Conservation (phyloP, 1,139 yeast genomes). For the Geotrichum reessii region DNA sequence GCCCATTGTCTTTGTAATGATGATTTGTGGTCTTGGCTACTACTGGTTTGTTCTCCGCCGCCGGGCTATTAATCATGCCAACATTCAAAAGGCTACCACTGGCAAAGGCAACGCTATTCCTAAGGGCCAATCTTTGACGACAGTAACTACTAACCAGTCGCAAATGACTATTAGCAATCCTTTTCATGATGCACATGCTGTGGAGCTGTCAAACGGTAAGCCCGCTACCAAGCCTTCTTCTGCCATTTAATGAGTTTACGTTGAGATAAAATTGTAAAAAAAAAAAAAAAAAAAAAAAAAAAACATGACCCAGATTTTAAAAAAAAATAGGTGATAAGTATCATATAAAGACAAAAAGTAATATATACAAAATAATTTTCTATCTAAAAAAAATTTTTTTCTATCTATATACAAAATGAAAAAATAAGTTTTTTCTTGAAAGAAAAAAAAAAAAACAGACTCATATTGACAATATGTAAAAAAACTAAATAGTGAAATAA, state of each 20-base stretch:
- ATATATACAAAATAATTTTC: not conserved
- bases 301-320: too few relatives aligned
- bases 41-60: slow-evolving; percentile 18
- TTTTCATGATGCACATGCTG: slow-evolving; percentile 19
- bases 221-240: slow-evolving; percentile 9
- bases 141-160: slow-evolving; percentile 9
- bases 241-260: slow-evolving; percentile 12
- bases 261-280: slow-evolving; percentile 3
- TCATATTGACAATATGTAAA: too few relatives aligned
- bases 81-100: slow-evolving; percentile 4
- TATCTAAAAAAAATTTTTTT: too few relatives aligned
- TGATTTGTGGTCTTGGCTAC: slow-evolving; percentile 18
- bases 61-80: slow-evolving; percentile 5
- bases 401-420: too few relatives aligned
- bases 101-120: slow-evolving; percentile 14
- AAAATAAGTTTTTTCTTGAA: not conserved
- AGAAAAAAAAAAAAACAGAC: not conserved
- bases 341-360: not conserved
- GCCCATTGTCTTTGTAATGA: slow-evolving; percentile 36
- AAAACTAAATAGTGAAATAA: too few relatives aligned
- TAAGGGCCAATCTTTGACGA: slow-evolving; percentile 9
- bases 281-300: not conserved
- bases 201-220: slow-evolving; percentile 10
- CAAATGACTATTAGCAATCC: slow-evolving; percentile 17
- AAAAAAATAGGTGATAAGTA: too few relatives aligned